Conservation (phyloP, 106 monocot species). For the Dioscorea dumetorum region DNA sequence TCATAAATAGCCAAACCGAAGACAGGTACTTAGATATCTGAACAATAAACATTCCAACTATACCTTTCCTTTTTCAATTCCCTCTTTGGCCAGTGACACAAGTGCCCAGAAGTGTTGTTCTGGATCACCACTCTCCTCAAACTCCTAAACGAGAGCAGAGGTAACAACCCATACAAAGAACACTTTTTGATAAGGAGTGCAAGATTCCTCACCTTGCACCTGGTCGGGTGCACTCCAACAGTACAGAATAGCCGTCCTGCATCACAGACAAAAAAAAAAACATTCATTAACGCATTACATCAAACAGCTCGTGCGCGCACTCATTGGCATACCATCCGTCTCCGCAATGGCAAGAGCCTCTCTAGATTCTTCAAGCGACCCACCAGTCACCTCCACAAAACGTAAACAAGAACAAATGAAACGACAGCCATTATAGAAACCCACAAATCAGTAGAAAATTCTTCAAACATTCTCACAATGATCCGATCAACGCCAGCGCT, state of each 20-base stretch:
- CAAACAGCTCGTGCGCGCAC: slow-evolving; percentile 10
- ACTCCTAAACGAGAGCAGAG: slow-evolving; percentile 34
- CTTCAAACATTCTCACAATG: slow-evolving; percentile 46
- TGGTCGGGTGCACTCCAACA: slow-evolving; percentile 95
- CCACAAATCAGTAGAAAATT: not conserved
- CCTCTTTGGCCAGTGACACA: slow-evolving; percentile 59
- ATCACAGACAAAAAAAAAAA: not conserved
- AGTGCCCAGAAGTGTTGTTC: slow-evolving; percentile 69
- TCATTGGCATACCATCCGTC: slow-evolving; percentile 54
- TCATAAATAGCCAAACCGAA: no score
- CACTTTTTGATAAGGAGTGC: not conserved
- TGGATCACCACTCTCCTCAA: slow-evolving; percentile 92
- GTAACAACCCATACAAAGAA: no score
- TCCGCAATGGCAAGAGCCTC: slow-evolving; percentile 89
- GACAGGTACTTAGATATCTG: no score
- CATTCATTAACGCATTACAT: slow-evolving; percentile 12
- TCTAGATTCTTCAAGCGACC: slow-evolving; percentile 80
- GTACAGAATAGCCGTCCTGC: slow-evolving; percentile 89
- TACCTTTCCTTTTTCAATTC: slow-evolving; percentile 91
- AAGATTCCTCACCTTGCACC: slow-evolving; percentile 65
- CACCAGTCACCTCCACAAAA: slow-evolving; percentile 69
- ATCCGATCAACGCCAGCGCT: slow-evolving; percentile 82
- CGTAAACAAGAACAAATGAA: not conserved
- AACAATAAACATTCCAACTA: not conserved
- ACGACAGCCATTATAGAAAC: not conserved